A percentile compares a stretch with the other conserved stretches of the same genome.
phyloP scores from a whole-genome alignment of 2,329 filamentous ascomycete species.

The Aspergillus thermomutatus region DNA sequence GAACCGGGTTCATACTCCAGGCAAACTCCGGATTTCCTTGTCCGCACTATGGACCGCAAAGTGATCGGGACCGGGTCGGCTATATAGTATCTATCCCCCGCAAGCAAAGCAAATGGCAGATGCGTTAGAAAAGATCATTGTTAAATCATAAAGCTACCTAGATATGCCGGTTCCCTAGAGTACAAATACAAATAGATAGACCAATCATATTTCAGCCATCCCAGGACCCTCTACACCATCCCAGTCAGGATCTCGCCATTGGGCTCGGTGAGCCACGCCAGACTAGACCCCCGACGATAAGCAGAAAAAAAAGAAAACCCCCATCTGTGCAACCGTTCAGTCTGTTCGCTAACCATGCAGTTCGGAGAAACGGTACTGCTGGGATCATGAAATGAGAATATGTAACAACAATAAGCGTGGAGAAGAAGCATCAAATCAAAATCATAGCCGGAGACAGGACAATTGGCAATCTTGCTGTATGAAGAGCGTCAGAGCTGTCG shows the following conservation, averaged over 20 bases:
- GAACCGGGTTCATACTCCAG: neutral
- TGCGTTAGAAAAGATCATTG: neutral
- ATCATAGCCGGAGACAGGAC: constrained; percentile 6
- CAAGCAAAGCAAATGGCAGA: neutral
- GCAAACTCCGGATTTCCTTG: neutral
- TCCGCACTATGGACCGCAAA: neutral
- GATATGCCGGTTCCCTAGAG: neutral
- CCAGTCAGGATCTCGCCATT: neutral
- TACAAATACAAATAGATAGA: constrained; percentile 1
- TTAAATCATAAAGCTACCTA: neutral
- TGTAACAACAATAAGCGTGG: constrained; percentile 3
- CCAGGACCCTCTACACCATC: neutral
- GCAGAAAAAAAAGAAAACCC: constrained; percentile 1
- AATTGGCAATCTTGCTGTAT: too few relatives aligned
- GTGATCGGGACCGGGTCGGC: neutral
- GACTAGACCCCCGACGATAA: neutral
- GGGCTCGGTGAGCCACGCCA: neutral
- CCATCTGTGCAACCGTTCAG: constrained; percentile 19
- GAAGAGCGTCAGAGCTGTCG: too few relatives aligned
- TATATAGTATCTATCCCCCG: neutral
- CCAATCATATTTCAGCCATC: neutral
- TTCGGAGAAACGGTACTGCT: constrained; percentile 9
- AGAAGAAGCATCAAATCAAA: constrained; percentile 9
- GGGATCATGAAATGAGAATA: constrained; percentile 2
- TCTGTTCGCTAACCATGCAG: constrained; percentile 15